phyloP scores from a whole-genome alignment of 805 yeast species.

The Candida sakaeoensis region DNA sequence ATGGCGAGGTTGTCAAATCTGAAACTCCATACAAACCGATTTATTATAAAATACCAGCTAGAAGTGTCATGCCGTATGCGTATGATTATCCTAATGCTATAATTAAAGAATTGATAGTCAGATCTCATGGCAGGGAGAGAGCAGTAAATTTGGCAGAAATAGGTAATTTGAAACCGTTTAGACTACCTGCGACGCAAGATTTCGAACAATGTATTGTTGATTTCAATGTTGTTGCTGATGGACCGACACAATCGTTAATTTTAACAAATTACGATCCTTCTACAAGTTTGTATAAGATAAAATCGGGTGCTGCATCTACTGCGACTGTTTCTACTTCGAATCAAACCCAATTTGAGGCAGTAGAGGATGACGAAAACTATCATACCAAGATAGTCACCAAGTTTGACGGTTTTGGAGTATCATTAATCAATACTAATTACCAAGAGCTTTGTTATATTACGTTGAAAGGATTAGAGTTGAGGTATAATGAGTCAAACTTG shows the following conservation, averaged over 20 bases:
- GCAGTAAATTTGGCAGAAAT: constrained; percentile 86
- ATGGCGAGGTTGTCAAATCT: constrained; percentile 48
- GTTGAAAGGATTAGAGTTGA: constrained; percentile 72
- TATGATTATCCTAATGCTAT: constrained; percentile 96
- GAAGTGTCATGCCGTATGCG: constrained; percentile 95
- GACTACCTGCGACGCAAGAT: constrained; percentile 50
- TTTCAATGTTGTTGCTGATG: constrained; percentile 91
- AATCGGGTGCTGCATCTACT: constrained; percentile 26
- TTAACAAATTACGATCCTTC: constrained; percentile 80
- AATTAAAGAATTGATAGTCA: constrained; percentile 71
- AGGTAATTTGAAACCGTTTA: constrained; percentile 85
- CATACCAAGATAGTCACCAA: constrained; percentile 53
- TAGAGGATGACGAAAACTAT: constrained; percentile 51
- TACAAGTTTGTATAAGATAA: constrained; percentile 66
- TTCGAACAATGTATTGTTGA: constrained; percentile 59
- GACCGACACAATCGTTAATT: constrained; percentile 85
- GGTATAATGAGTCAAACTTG: constrained; percentile 78
- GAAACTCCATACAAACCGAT: constrained; percentile 70
- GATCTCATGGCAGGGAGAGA: constrained; percentile 71
- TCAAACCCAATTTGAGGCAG: constrained; percentile 47
- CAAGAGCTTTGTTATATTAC: constrained; percentile 86
- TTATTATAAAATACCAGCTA: constrained; percentile 76
- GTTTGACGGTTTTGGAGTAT: constrained; percentile 84
- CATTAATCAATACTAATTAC: constrained; percentile 65
- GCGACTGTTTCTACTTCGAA: constrained; percentile 21